A percentile compares a stretch with the other conserved stretches of the same genome.
Conservation (phyloP, 176 grass and related monocot genomes). For the Oryza meridionalis region DNA sequence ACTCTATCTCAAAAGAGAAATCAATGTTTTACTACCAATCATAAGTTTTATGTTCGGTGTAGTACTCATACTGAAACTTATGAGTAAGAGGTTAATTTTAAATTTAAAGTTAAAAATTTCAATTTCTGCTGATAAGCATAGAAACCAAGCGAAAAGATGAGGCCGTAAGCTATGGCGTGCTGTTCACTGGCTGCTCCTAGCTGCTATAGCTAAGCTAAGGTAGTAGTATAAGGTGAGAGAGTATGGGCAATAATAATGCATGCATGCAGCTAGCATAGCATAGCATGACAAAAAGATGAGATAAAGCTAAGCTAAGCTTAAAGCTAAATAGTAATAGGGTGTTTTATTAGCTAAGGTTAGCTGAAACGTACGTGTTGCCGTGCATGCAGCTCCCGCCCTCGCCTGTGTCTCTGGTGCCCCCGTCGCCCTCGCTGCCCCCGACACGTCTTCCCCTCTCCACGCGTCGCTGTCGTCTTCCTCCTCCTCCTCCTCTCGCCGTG, state of each 20-base stretch:
- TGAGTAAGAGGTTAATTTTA: no score
- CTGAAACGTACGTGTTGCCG: constrained; percentile 22
- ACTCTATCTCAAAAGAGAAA: no score
- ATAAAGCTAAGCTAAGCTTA: neutral
- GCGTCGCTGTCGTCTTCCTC: neutral
- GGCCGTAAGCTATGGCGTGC: neutral
- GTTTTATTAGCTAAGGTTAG: neutral
- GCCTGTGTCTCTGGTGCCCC: constrained; percentile 41
- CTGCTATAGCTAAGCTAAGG: no score
- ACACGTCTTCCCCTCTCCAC: constrained; percentile 41
- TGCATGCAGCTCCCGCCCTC: constrained; percentile 18
- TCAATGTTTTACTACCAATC: no score
- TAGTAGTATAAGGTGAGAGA: no score
- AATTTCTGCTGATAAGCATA: no score
- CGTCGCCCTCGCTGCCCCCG: constrained; percentile 44
- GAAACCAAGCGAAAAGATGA: no score
- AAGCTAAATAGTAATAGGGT: neutral
- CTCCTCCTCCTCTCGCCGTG: neutral
- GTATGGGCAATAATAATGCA: no score
- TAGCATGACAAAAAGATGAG: neutral
- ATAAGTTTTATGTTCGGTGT: no score
- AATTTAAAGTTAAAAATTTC: no score
- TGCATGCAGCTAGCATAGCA: no score
- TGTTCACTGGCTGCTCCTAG: neutral
- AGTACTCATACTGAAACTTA: no score